These are phyloP conservation scores for Zarea fungicola DNA, from an alignment of 2,329 filamentous ascomycete genomes.

Conservation along the genomic window DNA sequence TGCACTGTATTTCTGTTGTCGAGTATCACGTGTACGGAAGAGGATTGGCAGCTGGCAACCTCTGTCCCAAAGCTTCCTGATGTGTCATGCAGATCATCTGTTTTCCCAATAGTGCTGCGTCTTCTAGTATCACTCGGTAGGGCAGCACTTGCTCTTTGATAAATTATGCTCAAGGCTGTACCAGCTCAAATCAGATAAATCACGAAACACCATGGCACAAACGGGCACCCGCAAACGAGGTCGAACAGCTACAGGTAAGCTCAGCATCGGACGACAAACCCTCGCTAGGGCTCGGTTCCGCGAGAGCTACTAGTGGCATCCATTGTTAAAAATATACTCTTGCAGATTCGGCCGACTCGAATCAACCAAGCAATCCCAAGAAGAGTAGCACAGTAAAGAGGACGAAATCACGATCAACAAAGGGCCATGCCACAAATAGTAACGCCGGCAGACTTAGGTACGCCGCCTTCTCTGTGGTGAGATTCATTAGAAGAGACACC, in stretches of 20 bases:
- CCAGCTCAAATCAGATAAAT: too few species aligned
- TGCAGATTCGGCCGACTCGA: neutral
- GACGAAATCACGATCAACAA: neutral
- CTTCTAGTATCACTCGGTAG: too few species aligned
- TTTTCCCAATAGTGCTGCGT: too few species aligned
- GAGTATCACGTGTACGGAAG: too few species aligned
- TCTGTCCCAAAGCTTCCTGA: too few species aligned
- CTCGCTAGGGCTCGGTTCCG: neutral
- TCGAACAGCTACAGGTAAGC: slow-evolving; percentile 2
- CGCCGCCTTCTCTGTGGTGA: neutral
- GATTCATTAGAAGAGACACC: neutral
- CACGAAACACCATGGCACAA: slow-evolving; percentile 6
- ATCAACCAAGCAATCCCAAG: slow-evolving; percentile 1
- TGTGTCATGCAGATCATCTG: too few species aligned
- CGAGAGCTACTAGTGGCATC: neutral
- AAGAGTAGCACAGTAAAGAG: neutral
- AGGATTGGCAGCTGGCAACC: too few species aligned
- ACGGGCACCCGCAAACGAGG: slow-evolving; percentile 10
- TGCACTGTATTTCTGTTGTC: too few species aligned
- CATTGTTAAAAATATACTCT: too few species aligned
- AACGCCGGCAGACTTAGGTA: neutral
- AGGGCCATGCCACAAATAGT: neutral
- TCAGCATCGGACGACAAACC: neutral
- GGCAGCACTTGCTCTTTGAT: too few species aligned
- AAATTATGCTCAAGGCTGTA: too few species aligned